Evolutionary conservation across 2,329 filamentous ascomycete genomes (phyloP).

Genomic region (Arthrobotrys sinensis): DNA sequence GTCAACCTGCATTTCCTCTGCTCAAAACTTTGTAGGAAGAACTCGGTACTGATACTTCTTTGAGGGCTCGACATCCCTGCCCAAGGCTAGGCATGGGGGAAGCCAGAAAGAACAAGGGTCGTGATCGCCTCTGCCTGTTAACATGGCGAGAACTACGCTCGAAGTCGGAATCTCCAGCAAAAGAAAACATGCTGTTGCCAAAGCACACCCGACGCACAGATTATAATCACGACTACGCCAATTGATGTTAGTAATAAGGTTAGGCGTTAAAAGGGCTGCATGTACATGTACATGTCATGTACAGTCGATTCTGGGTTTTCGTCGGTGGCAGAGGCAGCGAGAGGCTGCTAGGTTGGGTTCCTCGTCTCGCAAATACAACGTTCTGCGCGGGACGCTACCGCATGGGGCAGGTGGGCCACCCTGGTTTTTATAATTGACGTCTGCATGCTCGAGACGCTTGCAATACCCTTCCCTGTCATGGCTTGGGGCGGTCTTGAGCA

Average conservation of each 20-base stretch:
- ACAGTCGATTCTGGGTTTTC: constrained; percentile 59
- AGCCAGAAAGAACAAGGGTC: constrained; percentile 9
- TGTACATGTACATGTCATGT: constrained; percentile 53
- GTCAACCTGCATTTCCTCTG: constrained; percentile 37
- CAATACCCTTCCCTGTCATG: constrained; percentile 48
- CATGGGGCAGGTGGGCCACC: constrained; percentile 57
- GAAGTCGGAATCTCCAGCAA: constrained; percentile 48
- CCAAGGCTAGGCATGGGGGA: constrained; percentile 15
- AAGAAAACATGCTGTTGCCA: constrained; percentile 32
- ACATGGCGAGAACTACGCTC: constrained; percentile 4
- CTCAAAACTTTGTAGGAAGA: constrained; percentile 20
- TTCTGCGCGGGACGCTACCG: constrained; percentile 56
- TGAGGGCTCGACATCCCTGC: constrained; percentile 39
- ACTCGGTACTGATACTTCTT: constrained; percentile 51
- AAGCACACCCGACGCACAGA: constrained; percentile 55
- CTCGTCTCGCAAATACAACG: constrained; percentile 59
- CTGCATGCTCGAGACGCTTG: constrained; percentile 59
- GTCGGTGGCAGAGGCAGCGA: constrained; percentile 21
- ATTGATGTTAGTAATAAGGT: constrained; percentile 54
- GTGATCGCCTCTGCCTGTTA: constrained; percentile 33
- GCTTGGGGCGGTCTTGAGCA: constrained; percentile 42
- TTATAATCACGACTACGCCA: constrained; percentile 28
- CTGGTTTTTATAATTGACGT: constrained; percentile 59
- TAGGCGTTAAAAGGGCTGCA: constrained; percentile 37
- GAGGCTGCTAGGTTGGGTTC: constrained; percentile 19